Base-by-base conservation (phyloP, 1,284 basidiomycete genomes). In the Hymenochaete sp. region DNA sequence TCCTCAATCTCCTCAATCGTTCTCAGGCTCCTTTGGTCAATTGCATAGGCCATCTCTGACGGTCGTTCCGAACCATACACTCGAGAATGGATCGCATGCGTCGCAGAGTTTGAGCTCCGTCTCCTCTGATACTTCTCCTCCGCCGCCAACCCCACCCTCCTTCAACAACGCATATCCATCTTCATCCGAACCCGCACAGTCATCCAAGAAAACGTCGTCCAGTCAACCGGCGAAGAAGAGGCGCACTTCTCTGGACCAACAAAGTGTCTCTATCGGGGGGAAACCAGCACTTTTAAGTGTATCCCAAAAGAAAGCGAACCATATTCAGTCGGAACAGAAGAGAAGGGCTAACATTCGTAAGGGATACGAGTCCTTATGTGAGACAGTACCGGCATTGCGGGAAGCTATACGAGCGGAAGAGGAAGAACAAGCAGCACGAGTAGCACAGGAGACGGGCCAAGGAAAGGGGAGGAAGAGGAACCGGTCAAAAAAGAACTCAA, bases 281-380 rank as follows among this genome's bases (percentile, higher is more conserved):
- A 62, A 55, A 53, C 44, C 70, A 26, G 57, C 70, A 0, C 65
- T 87, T 13, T 67, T 89, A 13, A 78, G 82, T 0, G 73, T 79
- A 0, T 84, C 82, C 7, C 90, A 93, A 67, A 93, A 93, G 63
- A 91, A 92, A 61, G 88, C 87, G 32, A 93, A 93, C 57, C 90
- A 93, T 59, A 93, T 93, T 53, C 87, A 91, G 54, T 84, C 79
- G 4, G 83, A 86, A 63, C 89, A 92, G 66, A 93, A 93, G 63
- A 77, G 91, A 19, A 74, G 91, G n/a, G 88, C 88, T 16, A 93
- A 92, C 54, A 93, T 93, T 42, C 73, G 89, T 11, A 69, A 81
- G 41, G 91, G 89, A 3, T 93, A 93, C 60, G 91, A 93, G 57
- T 73, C 84, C 13, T 69, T 93, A 0, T 89, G 87, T 57, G 81